phyloP scores from a whole-genome alignment of 352 stramenopile species.

The Pythium plurisporium region DNA sequence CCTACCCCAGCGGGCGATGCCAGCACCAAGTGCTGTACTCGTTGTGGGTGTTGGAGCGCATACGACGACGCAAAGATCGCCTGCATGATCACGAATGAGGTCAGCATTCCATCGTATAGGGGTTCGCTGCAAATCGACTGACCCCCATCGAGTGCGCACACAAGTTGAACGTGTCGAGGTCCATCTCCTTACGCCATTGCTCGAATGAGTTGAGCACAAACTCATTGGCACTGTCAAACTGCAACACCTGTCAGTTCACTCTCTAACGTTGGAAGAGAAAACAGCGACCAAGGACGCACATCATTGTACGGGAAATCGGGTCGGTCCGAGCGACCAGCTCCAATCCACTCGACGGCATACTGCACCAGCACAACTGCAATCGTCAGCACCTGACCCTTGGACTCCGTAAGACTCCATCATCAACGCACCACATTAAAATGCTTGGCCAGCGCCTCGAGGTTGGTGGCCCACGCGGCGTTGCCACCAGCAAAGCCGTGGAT shows the following conservation, averaged over 20 bases:
- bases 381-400: neutral
- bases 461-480: slow-evolving; percentile 83
- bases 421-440: slow-evolving; percentile 79
- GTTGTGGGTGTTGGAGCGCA: slow-evolving; percentile 49
- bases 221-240: slow-evolving; percentile 78
- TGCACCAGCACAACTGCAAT: slow-evolving; percentile 15
- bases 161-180: slow-evolving; percentile 66
- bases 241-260: neutral
- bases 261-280: too few relatives aligned
- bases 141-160: slow-evolving; percentile 81
- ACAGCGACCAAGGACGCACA: slow-evolving; percentile 46
- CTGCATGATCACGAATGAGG: slow-evolving; percentile 21
- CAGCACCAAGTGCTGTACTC: slow-evolving; percentile 72
- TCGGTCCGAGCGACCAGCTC: slow-evolving; percentile 70
- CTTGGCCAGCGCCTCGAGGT: slow-evolving; percentile 63
- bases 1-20: slow-evolving; percentile 66
- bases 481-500: slow-evolving; percentile 78
- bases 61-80: slow-evolving; percentile 83
- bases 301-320: slow-evolving; percentile 68
- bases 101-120: neutral
- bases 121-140: neutral
- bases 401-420: neutral
- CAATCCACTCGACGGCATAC: slow-evolving; percentile 86
- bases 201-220: slow-evolving; percentile 72
- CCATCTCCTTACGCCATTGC: slow-evolving; percentile 69